phyloP scores from a whole-genome alignment of 805 yeast species.

The Metschnikowia lunata region DNA sequence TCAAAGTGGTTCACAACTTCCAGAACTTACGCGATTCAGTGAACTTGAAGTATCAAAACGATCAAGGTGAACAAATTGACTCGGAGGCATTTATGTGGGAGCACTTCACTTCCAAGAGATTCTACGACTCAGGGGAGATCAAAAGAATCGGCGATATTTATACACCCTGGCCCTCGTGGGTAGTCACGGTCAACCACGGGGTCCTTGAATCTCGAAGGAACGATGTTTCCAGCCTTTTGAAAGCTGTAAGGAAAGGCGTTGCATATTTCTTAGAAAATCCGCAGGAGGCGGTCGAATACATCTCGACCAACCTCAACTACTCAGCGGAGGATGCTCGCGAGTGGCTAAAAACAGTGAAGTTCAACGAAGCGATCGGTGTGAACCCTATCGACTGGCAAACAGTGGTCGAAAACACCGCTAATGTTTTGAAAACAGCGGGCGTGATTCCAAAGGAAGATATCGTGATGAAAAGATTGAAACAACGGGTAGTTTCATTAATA shows the following conservation, averaged over 20 bases:
- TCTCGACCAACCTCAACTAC: conserved; percentile 68
- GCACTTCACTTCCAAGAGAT: conserved; percentile 80
- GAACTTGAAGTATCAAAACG: conserved; percentile 42
- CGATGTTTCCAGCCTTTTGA: conserved; percentile 37
- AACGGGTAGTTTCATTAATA: conserved; percentile 11
- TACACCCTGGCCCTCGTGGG: conserved; percentile 98
- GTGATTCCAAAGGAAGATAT: conserved; percentile 40
- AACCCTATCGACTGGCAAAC: conserved; percentile 43
- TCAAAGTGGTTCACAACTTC: conserved; percentile 62
- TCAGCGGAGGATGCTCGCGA: conserved; percentile 68
- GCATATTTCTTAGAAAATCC: conserved; percentile 54
- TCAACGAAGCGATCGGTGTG: conserved; percentile 41
- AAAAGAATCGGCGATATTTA: conserved; percentile 81
- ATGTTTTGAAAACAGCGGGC: conserved; percentile 59
- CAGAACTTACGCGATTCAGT: conserved; percentile 77
- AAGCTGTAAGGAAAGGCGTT: conserved; percentile 63
- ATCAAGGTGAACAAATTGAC: conserved; percentile 27
- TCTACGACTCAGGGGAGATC: conserved; percentile 76
- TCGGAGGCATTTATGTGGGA: conserved; percentile 97
- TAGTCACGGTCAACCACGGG: conserved; percentile 52
- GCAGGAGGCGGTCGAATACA: conserved; percentile 64
- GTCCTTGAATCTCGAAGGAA: conserved; percentile 26
- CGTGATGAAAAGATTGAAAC: conserved; percentile 26
- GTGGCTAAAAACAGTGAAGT: conserved; percentile 78
- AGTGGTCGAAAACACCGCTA: conserved; percentile 52